A percentile compares a stretch with the other conserved stretches of the same genome.
Conservation (phyloP, 768 basidiomycete species). For the Russula olivacea region DNA sequence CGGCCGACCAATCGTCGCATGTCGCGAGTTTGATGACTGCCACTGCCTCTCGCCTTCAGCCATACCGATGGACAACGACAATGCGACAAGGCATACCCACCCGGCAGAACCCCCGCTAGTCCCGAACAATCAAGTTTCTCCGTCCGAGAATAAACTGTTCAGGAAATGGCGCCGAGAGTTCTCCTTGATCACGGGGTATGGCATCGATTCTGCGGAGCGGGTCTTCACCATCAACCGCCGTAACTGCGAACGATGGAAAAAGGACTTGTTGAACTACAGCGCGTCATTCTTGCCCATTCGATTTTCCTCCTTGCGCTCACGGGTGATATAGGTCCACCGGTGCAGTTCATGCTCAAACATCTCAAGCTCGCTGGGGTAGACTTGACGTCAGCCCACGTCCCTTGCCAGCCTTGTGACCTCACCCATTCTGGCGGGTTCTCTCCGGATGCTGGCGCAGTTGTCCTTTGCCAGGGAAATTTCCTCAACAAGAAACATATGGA, state of each 20-base stretch:
- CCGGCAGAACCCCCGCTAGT: neutral
- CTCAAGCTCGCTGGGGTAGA: slow-evolving; percentile 68
- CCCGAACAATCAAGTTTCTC: neutral
- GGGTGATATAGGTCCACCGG: slow-evolving; percentile 58
- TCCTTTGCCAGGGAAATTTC: slow-evolving; percentile 83
- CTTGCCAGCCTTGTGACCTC: slow-evolving; percentile 79
- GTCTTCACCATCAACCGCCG: slow-evolving; percentile 35
- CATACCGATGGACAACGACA: slow-evolving; percentile 5
- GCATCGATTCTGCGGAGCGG: slow-evolving; percentile 42
- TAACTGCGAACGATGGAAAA: slow-evolving; percentile 49
- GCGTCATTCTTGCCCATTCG: slow-evolving; percentile 26
- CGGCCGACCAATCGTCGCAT: neutral
- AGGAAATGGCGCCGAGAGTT: slow-evolving; percentile 48
- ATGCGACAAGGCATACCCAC: neutral
- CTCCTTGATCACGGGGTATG: slow-evolving; percentile 46
- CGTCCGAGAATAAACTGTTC: slow-evolving; percentile 34
- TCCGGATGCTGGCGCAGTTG: slow-evolving; percentile 68
- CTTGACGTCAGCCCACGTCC: slow-evolving; percentile 64
- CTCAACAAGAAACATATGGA: slow-evolving; percentile 84
- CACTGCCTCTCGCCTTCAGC: neutral
- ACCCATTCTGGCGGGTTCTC: slow-evolving; percentile 76
- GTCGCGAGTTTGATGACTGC: neutral
- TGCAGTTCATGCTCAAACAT: slow-evolving; percentile 90
- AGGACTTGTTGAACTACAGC: slow-evolving; percentile 44
- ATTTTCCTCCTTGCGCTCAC: slow-evolving; percentile 3